Evolutionary conservation across 1,284 basidiomycete genomes (phyloP), one percentile per base, ranked within the genome.

Genomic region (Violaceomyces palustris): DNA sequence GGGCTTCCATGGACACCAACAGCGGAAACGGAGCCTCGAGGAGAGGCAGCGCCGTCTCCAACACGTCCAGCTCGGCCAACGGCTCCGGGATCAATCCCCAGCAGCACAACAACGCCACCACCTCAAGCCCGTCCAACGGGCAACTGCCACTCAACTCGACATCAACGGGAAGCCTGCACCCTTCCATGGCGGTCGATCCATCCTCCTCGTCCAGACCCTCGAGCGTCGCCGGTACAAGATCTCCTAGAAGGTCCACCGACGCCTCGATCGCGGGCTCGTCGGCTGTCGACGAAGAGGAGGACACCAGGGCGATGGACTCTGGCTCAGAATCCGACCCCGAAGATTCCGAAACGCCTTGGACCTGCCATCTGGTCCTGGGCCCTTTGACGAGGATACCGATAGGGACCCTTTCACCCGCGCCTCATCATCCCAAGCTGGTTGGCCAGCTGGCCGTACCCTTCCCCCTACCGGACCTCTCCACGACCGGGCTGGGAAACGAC

Each of bases 401-500:
- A n/a, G 89, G 92, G 3, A 58, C 59, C 10, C 48, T 71, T 12
- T 45, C 48, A n/a, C 93, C 92, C 6, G 91, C 91, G 1, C 92
- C 91, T 14, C 90, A 97, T 73, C 93, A 97, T 74, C 93, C 93
- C 6, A 91, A 93, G 72, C 85, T 97, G 15, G 86, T 97, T 23
- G 86, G 84, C 26, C 83, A 91, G 75, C 80, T 97, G 47, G 87
- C 89, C 70, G 82, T 94, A 37, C 90, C 91, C 8, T 88, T 84
- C 73, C 84, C 86, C 0, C 78, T 96, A 1, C 70, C 70, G 0
- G 67, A 71, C 41, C 47, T 71, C 6, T 57, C 62, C 38, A 29
- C 48, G 27, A 61, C 60, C 3, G 63, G 59, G 0, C 31, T 72
- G 7, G 67, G 69, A 1, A 45, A 53, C 1, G 69, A 68, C 30